These are phyloP conservation scores for Capillidium rhysosporum DNA, from an alignment of 371 early-diverging fungal genomes.

Conservation along the genomic window DNA sequence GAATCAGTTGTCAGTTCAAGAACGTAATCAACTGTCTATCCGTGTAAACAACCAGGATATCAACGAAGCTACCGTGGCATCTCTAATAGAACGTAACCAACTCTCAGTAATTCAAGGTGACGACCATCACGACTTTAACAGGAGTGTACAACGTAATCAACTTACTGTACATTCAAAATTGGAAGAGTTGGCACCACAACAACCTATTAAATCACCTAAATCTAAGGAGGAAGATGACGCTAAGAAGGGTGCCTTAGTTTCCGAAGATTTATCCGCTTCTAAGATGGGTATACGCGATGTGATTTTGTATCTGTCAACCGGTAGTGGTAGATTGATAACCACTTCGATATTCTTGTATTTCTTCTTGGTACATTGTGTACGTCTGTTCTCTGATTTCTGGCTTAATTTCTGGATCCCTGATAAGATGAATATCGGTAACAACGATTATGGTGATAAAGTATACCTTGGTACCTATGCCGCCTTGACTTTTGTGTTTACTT, in stretches of 20 bases:
- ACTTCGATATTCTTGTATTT: slow-evolving; percentile 16
- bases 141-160: slow-evolving; percentile 11
- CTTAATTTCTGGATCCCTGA: slow-evolving; percentile 27
- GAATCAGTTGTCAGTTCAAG: slow-evolving; percentile 14
- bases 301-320: slow-evolving; percentile 6
- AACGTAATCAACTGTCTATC: slow-evolving; percentile 4
- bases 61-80: not conserved
- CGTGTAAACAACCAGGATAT: not conserved
- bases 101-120: slow-evolving; percentile 3
- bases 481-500: slow-evolving; percentile 16
- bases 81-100: slow-evolving; percentile 2
- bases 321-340: slow-evolving; percentile 19
- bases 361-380: slow-evolving; percentile 20
- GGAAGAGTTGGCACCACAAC: not conserved
- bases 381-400: slow-evolving; percentile 25
- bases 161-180: slow-evolving; percentile 2
- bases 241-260: slow-evolving; percentile 4
- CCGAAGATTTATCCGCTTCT: slow-evolving; percentile 1
- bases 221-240: not conserved
- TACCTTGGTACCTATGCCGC: slow-evolving; percentile 29
- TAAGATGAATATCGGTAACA: slow-evolving; percentile 9
- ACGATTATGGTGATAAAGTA: slow-evolving; percentile 10
- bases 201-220: not conserved
- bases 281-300: slow-evolving; percentile 6
- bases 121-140: slow-evolving; percentile 6